Evolutionary conservation across 441 rosid genomes (phyloP), one percentile per base, ranked within the genome.

Genomic region (Populus hybrid): DNA sequence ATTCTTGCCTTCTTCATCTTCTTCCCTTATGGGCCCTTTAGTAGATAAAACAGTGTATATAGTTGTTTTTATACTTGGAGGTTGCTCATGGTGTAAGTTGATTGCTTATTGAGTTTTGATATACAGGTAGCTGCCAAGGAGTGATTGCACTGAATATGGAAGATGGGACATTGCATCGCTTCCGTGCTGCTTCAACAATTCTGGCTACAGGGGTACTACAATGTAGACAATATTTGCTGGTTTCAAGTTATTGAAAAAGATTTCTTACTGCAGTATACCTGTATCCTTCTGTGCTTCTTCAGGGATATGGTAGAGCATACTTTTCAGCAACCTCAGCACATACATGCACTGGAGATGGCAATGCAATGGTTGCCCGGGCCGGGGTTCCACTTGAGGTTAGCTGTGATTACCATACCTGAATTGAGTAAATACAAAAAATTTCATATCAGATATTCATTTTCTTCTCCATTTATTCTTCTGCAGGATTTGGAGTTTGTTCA

Each of bases 311-410:
- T 65, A 89, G 99, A 88, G 9, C 99, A 63, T 95, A 92, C 82
- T 95, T 95, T 85, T 95, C 99, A 72, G 98, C 99, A 78, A 95
- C 99, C 83, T 95, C 98, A 63, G 99, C 99, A 72, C 99, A 95
- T 87, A 95, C 98, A 65, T 95, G 97, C 84, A 95, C 99, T 14
- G 98, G 99, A 79, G 99, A 95, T 83, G 99, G 98, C 78, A 93
- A 90, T 82, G 97, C 97, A 77, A 95, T 95, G 99, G 98, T 89
- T 86, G 92, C 99, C 59, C 91, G 97, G 14, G 97, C 98, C 79
- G 98, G 97, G 77, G 84, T 95, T 67, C 97, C 98, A 9, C 95
- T 95, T 42, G 85, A 93, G 95, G 99, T 95, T 79, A 79, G 79
- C 81, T 74, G 36, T 74, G 46, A 74, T 76, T 75, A 73, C 57